Percentiles rank a stretch among this genome's conserved stretches.
phyloP scores from a whole-genome alignment of 179 eudicot species.

The Silene coronaria region DNA sequence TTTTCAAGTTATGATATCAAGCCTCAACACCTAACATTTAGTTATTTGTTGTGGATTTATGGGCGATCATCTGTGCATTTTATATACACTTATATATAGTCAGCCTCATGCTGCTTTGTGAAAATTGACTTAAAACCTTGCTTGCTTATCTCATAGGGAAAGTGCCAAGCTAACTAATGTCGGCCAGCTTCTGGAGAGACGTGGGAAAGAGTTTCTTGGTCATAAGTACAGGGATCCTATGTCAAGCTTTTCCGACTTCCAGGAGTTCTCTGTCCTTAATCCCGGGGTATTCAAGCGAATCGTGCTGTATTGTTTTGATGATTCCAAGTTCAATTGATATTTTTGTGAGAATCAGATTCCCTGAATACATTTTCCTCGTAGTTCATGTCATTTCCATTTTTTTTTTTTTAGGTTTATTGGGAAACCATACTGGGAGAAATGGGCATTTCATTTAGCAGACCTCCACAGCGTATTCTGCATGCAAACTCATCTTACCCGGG shows the following conservation, averaged over 20 bases:
- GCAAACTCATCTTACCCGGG: conserved; percentile 66
- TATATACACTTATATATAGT: background rate
- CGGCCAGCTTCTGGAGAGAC: conserved; percentile 63
- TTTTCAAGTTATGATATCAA: background rate
- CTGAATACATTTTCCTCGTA: background rate
- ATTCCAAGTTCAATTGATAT: too few relatives aligned
- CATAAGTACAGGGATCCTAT: conserved; percentile 65
- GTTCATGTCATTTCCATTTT: conserved; percentile 14
- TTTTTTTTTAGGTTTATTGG: conserved; percentile 64
- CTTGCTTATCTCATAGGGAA: conserved; percentile 35
- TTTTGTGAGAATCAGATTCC: too few relatives aligned
- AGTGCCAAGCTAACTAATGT: conserved; percentile 54
- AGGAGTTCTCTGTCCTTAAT: conserved; percentile 67
- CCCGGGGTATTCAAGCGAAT: conserved; percentile 54
- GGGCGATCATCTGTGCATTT: background rate
- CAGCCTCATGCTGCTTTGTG: background rate
- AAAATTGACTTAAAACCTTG: background rate
- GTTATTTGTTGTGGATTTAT: background rate
- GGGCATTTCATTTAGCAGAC: conserved; percentile 52
- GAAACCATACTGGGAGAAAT: conserved; percentile 61
- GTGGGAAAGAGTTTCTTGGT: conserved; percentile 65
- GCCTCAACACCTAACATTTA: background rate
- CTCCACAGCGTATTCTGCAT: conserved; percentile 54
- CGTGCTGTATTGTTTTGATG: background rate
- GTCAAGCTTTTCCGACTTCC: conserved; percentile 74